A percentile compares a stretch with the other conserved stretches of the same genome.
Conservation (phyloP, 768 basidiomycete species). For the Pisolithus albus region DNA sequence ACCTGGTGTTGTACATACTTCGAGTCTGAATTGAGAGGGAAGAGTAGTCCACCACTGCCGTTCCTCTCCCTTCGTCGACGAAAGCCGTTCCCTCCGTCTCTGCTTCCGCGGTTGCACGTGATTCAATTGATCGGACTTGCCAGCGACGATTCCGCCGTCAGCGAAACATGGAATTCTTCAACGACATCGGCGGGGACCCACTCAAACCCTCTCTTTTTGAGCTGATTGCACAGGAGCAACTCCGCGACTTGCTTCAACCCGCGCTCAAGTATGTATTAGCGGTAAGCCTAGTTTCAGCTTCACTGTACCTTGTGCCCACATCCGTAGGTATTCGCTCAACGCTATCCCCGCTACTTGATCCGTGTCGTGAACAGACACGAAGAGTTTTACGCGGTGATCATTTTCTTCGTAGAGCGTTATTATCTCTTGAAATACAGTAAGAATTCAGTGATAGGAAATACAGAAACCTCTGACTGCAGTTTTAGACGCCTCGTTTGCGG, state of each 20-base stretch:
- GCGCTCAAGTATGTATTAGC: conserved; percentile 91
- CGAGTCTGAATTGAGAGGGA: too few relatives aligned
- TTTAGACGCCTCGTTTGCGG: conserved; percentile 86
- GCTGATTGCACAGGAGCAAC: conserved; percentile 88
- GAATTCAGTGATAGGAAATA: conserved; percentile 17
- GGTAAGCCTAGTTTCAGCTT: conserved; percentile 40
- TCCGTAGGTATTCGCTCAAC: conserved; percentile 83
- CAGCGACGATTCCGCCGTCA: not conserved
- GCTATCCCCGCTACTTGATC: conserved; percentile 87
- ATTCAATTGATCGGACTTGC: not conserved
- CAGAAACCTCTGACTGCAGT: conserved; percentile 4
- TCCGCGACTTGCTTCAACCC: conserved; percentile 86
- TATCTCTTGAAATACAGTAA: conserved; percentile 82
- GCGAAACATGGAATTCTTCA: conserved; percentile 70
- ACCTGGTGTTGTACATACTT: too few relatives aligned
- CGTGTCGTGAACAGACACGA: conserved; percentile 92
- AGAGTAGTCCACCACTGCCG: too few relatives aligned
- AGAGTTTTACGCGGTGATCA: conserved; percentile 86
- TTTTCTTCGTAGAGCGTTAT: conserved; percentile 86
- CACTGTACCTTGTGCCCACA: not conserved
- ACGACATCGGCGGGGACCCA: conserved; percentile 65
- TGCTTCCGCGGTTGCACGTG: conserved; percentile 15
- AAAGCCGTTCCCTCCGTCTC: too few relatives aligned
- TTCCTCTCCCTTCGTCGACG: too few relatives aligned
- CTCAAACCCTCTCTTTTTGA: conserved; percentile 84